These are phyloP conservation scores for Boletus rufocinnamomeus DNA, from an alignment of 768 basidiomycete genomes.

Conservation along the genomic window DNA sequence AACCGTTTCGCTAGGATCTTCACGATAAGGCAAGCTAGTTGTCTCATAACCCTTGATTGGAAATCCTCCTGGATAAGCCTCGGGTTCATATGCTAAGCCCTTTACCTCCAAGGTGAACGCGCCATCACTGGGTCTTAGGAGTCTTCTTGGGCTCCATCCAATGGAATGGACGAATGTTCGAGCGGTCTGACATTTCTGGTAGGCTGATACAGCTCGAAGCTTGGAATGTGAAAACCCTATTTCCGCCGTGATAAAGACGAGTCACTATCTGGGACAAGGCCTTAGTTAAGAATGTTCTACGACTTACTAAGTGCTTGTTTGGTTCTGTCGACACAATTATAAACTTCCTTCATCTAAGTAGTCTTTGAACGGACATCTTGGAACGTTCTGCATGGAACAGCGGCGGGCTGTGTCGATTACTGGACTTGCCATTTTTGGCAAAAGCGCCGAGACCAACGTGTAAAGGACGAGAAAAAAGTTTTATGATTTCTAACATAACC, in stretches of 20 bases:
- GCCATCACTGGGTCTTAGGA: background rate
- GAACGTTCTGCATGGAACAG: constrained; percentile 32
- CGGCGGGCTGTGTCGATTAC: constrained; percentile 21
- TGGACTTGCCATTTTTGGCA: constrained; percentile 19
- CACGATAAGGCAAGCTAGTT: constrained; percentile 10
- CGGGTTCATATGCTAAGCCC: constrained; percentile 8
- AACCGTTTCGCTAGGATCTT: constrained; percentile 5
- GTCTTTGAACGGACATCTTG: constrained; percentile 7
- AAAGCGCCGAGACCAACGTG: background rate
- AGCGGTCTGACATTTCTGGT: background rate
- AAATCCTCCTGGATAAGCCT: background rate
- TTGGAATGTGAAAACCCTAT: constrained; percentile 5
- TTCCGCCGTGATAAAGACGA: constrained; percentile 18
- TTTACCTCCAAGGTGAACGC: constrained; percentile 7
- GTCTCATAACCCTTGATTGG: constrained; percentile 11
- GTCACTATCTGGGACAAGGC: background rate
- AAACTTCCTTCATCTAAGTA: background rate
- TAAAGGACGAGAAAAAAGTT: background rate
- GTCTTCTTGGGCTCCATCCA: background rate
- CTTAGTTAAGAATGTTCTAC: constrained; percentile 2
- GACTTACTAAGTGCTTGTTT: constrained; percentile 15
- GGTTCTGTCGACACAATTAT: constrained; percentile 27
- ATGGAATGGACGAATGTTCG: constrained; percentile 8
- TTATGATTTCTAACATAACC: background rate
- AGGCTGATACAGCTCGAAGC: background rate